Percentiles rank a stretch among this genome's conserved stretches.
phyloP scores from a whole-genome alignment of 345 rosid species.

The Ricinus communis region DNA sequence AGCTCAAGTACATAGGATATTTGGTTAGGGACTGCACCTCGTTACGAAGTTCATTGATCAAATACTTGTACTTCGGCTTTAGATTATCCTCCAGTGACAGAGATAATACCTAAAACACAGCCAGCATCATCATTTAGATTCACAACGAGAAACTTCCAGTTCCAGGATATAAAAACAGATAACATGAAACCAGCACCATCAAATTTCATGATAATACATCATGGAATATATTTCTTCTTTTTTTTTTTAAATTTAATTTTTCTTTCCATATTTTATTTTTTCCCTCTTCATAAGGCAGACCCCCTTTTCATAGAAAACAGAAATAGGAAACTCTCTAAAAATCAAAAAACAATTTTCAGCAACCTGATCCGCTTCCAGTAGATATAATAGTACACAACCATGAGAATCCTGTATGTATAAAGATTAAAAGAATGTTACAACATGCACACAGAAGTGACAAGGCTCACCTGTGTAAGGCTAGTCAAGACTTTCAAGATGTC shows the following conservation, averaged over 20 bases:
- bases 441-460: constrained; percentile 8
- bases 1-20: constrained; percentile 83
- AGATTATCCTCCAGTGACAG: constrained; percentile 89
- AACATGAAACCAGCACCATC: background rate
- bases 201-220: background rate
- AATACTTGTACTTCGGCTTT: constrained; percentile 85
- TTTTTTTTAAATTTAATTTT: background rate
- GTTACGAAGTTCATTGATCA: constrained; percentile 77
- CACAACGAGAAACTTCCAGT: background rate
- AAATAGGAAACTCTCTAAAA: background rate
- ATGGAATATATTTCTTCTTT: background rate
- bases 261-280: background rate
- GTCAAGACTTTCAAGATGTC: constrained; percentile 94
- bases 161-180: background rate
- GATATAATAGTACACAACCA: constrained; percentile 14
- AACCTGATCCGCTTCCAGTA: background rate
- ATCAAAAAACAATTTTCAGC: background rate
- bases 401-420: background rate
- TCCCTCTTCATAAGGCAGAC: background rate
- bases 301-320: background rate
- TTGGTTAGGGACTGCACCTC: constrained; percentile 78
- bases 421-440: background rate
- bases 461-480: constrained; percentile 83
- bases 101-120: constrained; percentile 68
- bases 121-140: constrained; percentile 5